Evolutionary conservation across 148 eudicot genomes (phyloP).

Genomic region (Spergularia bocconei): DNA sequence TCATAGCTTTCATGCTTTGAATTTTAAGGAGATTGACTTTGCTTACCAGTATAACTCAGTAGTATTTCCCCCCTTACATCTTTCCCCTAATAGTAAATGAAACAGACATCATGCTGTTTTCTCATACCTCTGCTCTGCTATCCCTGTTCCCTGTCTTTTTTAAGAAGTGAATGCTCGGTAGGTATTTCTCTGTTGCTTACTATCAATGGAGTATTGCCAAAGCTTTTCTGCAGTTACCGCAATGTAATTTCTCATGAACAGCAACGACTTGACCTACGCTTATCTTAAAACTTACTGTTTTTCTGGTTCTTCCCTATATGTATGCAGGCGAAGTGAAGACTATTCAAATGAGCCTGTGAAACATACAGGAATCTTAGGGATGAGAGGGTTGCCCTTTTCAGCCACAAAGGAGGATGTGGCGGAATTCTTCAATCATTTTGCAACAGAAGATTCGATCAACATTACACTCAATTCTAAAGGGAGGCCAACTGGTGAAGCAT

Average conservation of each 20-base stretch:
- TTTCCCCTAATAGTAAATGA: too few relatives aligned
- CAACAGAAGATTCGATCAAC: constrained; percentile 65
- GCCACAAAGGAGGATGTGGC: constrained; percentile 85
- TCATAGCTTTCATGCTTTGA: background rate
- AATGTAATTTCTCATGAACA: too few relatives aligned
- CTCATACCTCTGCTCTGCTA: too few relatives aligned
- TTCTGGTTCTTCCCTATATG: background rate
- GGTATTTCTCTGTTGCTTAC: background rate
- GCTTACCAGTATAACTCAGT: background rate
- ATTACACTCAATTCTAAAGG: constrained; percentile 55
- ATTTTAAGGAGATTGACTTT: background rate
- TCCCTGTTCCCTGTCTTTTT: too few relatives aligned
- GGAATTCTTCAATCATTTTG: constrained; percentile 75
- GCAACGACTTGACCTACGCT: background rate
- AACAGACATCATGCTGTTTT: background rate
- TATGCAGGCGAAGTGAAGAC: constrained; percentile 41
- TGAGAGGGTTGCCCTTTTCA: constrained; percentile 97
- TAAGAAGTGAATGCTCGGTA: background rate
- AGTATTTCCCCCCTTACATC: too few relatives aligned
- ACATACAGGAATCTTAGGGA: constrained; percentile 52
- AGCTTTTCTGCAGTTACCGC: too few relatives aligned
- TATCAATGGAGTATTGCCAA: background rate
- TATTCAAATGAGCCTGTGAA: constrained; percentile 50
- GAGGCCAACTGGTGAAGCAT: constrained; percentile 92
- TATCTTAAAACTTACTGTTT: background rate